Evolutionary conservation across 2,329 filamentous ascomycete genomes (phyloP).

Genomic region (Exophiala oligosperma): DNA sequence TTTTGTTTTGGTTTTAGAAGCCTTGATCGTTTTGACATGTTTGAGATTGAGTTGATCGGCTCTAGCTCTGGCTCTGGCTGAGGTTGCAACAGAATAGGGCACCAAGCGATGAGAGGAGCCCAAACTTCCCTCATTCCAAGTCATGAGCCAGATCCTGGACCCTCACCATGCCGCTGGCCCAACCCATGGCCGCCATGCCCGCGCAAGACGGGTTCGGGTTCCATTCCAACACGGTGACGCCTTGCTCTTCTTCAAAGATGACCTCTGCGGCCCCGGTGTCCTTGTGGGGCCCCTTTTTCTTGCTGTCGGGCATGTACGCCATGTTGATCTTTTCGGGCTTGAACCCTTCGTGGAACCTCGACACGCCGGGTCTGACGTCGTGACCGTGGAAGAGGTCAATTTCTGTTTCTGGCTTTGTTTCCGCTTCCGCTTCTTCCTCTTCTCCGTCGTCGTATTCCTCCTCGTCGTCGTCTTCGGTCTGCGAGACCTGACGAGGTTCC

Average conservation of each 20-base stretch:
- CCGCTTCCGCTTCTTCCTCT: too few relatives aligned
- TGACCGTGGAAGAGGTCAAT: slow-evolving; percentile 24
- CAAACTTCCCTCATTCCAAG: not conserved
- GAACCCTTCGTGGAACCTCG: slow-evolving; percentile 47
- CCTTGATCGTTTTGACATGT: too few relatives aligned
- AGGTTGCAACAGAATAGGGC: too few relatives aligned
- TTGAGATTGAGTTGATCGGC: not conserved
- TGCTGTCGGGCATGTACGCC: slow-evolving; percentile 12
- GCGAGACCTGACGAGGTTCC: not conserved
- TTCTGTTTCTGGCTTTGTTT: not conserved
- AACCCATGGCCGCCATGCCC: slow-evolving; percentile 66
- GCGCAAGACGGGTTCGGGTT: slow-evolving; percentile 67
- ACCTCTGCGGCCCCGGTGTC: slow-evolving; percentile 34
- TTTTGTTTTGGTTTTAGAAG: too few relatives aligned
- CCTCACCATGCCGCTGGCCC: slow-evolving; percentile 66
- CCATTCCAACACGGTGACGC: slow-evolving; percentile 65
- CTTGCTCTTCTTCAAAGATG: slow-evolving; percentile 63
- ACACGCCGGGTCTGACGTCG: slow-evolving; percentile 34
- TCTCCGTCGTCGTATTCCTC: too few relatives aligned
- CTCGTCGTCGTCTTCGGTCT: too few relatives aligned
- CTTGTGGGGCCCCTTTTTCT: slow-evolving; percentile 9
- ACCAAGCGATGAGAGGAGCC: too few relatives aligned
- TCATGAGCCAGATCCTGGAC: slow-evolving; percentile 62
- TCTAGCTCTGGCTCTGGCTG: too few relatives aligned
- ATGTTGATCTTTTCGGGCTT: slow-evolving; percentile 39